Evolutionary conservation across 768 basidiomycete species (phyloP), one percentile per base, ranked within the genome.

Genomic region (Podaxis sp.): DNA sequence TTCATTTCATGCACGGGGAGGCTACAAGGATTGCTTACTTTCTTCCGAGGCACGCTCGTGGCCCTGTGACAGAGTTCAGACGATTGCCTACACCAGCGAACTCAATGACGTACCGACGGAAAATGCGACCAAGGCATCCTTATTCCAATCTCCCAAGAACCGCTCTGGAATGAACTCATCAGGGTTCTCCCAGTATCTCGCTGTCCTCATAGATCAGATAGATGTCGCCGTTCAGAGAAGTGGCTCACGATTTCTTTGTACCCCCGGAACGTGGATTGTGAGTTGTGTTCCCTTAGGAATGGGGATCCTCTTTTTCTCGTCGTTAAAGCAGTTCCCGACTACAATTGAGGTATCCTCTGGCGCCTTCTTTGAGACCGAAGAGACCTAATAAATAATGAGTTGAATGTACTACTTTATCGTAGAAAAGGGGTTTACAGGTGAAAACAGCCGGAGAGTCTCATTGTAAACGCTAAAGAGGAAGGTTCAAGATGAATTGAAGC

Each of bases 151-250:
- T 9, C 63, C 57, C 33, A 67, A 55, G 63, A 67, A 67, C 5
- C 66, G 46, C 13, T 64, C 63, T 1, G 66, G 66, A 36, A 71
- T 76, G 70, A 85, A 86, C 7, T 66, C 66, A 33, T 80, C 64
- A 2, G 85, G 84, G 49, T 85, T 77, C 55, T 80, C 70, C 84
- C 85, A 86, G 67, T 85, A 85, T 38, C 78, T 77, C 27, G 84
- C 85, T 85, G 55, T 27, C 46, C 33, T 63, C 38, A 8, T 25
- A 40, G 27, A 15, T 57, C 24, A 41, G 49, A 59, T 19, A 3
- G 29, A 41, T 33, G 3, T 24, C 12, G 11, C 6, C 24, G 27
- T 46, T 3, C n/a, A 51, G 17, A 27, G 3, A 12, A 19, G 53
- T 49, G 4, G 52, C 53, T 49, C 27, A 61, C 60, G 60, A 25